Evolutionary conservation across 306 rosid genomes (phyloP).

Genomic region (Begonia loranthoides): DNA sequence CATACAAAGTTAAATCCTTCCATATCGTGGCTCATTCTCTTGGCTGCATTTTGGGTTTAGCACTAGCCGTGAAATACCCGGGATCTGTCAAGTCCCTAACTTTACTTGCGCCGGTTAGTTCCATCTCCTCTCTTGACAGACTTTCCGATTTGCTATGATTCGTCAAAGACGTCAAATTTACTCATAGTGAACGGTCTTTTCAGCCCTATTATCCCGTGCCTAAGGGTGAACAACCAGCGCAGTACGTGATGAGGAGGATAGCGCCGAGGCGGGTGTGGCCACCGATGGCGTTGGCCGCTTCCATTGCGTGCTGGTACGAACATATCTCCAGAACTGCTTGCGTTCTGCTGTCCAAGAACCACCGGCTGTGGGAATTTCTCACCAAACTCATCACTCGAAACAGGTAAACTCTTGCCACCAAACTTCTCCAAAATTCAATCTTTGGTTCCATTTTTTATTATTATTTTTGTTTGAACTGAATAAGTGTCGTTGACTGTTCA

Average conservation of each 20-base stretch:
- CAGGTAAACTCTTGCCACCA: constrained; percentile 31
- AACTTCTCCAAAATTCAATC: neutral
- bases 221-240: constrained; percentile 54
- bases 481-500: neutral
- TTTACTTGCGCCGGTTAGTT: constrained; percentile 73
- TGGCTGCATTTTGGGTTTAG: constrained; percentile 83
- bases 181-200: no score
- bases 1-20: constrained; percentile 59
- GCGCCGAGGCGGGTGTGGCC: constrained; percentile 98
- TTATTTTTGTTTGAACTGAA: neutral
- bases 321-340: constrained; percentile 75
- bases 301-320: constrained; percentile 88
- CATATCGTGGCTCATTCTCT: constrained; percentile 95
- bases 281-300: constrained; percentile 52
- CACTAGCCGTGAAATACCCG: constrained; percentile 73
- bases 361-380: constrained; percentile 69
- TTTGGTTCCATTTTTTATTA: neutral
- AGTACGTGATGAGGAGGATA: constrained; percentile 65
- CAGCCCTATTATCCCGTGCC: constrained; percentile 69
- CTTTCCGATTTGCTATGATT: no score
- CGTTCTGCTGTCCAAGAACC: constrained; percentile 80
- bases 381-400: constrained; percentile 67
- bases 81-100: constrained; percentile 67
- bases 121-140: no score
- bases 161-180: no score